These are phyloP conservation scores for Rhypophila decipiens DNA, from an alignment of 495 filamentous ascomycete species.

Conservation along the genomic window DNA sequence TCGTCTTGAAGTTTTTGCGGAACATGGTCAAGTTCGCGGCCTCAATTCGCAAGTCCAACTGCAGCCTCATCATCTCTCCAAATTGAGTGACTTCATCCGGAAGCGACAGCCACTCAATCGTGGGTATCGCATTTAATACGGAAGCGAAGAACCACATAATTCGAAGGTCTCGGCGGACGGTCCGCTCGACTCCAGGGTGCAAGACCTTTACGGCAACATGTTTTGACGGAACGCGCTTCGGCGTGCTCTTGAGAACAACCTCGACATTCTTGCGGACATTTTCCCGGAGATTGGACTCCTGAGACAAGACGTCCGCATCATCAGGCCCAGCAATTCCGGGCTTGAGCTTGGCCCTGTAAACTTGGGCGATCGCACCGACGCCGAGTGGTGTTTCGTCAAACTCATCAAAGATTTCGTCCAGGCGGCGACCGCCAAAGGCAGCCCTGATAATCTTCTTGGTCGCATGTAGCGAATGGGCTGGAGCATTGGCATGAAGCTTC, in stretches of 20 bases:
- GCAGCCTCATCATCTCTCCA: constrained; percentile 96
- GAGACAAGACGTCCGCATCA: constrained; percentile 49
- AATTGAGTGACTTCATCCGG: constrained; percentile 93
- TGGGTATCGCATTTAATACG: constrained; percentile 79
- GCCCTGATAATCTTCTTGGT: constrained; percentile 73
- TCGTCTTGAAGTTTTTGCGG: constrained; percentile 80
- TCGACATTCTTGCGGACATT: constrained; percentile 78
- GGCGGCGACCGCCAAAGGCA: constrained; percentile 72
- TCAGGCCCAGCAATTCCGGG: constrained; percentile 61
- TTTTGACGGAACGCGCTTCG: constrained; percentile 77
- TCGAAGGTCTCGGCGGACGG: constrained; percentile 77
- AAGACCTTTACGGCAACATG: constrained; percentile 97
- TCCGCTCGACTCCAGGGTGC: constrained; percentile 84
- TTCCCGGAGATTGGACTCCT: constrained; percentile 50
- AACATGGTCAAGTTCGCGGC: constrained; percentile 84
- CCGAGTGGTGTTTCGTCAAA: constrained; percentile 88
- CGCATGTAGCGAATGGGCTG: constrained; percentile 75
- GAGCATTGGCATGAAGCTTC: constrained; percentile 87
- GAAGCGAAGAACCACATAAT: constrained; percentile 95
- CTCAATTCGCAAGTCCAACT: constrained; percentile 93
- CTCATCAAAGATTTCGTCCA: constrained; percentile 94
- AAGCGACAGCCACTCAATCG: constrained; percentile 95
- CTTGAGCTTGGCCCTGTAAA: constrained; percentile 92
- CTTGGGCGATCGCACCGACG: constrained; percentile 95
- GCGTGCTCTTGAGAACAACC: constrained; percentile 74